Evolutionary conservation across 2,329 filamentous ascomycete species (phyloP).

Genomic region (Chaetomiaceae sp.): DNA sequence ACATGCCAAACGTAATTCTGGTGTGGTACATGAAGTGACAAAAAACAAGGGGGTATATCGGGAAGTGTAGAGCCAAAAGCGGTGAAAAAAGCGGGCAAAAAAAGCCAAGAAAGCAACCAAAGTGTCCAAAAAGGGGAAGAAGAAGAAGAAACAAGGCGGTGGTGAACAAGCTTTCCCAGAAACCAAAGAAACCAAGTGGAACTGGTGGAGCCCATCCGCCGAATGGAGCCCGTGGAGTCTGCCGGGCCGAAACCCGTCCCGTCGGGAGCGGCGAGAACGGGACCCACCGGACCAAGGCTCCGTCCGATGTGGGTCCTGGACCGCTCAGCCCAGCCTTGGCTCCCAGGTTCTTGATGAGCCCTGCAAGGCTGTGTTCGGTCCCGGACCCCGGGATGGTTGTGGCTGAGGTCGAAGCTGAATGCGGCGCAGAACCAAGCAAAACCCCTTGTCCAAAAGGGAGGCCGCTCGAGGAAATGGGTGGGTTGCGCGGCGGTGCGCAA

Average conservation of each 20-base stretch:
- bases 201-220: neutral
- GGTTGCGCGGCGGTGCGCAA: too few relatives aligned
- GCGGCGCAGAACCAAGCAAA: neutral
- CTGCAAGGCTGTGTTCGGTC: neutral
- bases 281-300: neutral
- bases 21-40: conserved; percentile 1
- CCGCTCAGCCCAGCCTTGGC: neutral
- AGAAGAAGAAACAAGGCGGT: neutral
- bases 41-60: conserved; percentile 15
- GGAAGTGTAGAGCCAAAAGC: too few relatives aligned
- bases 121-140: neutral
- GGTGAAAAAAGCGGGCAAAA: neutral
- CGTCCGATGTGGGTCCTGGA: neutral
- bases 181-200: neutral
- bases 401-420: conserved; percentile 6
- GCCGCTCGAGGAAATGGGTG: neutral
- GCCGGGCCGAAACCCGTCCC: too few relatives aligned
- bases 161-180: neutral
- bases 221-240: too few relatives aligned
- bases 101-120: neutral
- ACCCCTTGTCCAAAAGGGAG: neutral
- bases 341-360: too few relatives aligned
- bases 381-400: neutral
- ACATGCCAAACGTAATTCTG: conserved; percentile 11
- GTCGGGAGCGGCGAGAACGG: neutral